phyloP scores from a whole-genome alignment of 73 alveolate species.

The Paramecium sonneborni region DNA sequence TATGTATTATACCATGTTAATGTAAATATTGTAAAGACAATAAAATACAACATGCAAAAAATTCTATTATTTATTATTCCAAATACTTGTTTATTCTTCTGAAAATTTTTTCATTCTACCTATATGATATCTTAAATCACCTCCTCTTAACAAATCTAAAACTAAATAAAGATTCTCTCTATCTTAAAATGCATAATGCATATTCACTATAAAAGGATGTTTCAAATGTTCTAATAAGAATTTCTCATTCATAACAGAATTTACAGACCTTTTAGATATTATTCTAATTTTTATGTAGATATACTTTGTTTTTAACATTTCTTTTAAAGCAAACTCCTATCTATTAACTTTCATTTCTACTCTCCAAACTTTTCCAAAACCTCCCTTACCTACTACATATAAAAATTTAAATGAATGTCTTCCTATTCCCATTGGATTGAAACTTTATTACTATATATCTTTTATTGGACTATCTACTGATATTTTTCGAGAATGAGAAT shows the following conservation, averaged over 20 bases:
- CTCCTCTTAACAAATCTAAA: conserved; percentile 72
- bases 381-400: conserved; percentile 52
- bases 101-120: conserved; percentile 57
- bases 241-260: conserved; percentile 75
- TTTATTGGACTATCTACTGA: conserved; percentile 29
- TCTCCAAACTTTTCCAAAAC: conserved; percentile 46
- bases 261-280: conserved; percentile 61
- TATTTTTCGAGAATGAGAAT: conserved; percentile 52
- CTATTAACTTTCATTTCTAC: conserved; percentile 49
- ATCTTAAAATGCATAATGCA: conserved; percentile 76
- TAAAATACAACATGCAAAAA: conserved; percentile 66
- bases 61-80: conserved; percentile 45
- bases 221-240: conserved; percentile 65
- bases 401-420: conserved; percentile 44
- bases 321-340: conserved; percentile 44
- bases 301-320: conserved; percentile 47
- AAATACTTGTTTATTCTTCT: conserved; percentile 63
- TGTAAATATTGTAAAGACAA: conserved; percentile 71
- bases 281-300: conserved; percentile 57
- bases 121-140: conserved; percentile 77
- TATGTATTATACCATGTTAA: conserved; percentile 71
- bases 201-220: conserved; percentile 79
- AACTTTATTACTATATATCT: background rate
- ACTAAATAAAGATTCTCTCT: conserved; percentile 71
- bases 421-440: background rate